These are phyloP conservation scores for Paraphoma chrysanthemicola DNA, from an alignment of 2,329 filamentous ascomycete species.

Conservation along the genomic window DNA sequence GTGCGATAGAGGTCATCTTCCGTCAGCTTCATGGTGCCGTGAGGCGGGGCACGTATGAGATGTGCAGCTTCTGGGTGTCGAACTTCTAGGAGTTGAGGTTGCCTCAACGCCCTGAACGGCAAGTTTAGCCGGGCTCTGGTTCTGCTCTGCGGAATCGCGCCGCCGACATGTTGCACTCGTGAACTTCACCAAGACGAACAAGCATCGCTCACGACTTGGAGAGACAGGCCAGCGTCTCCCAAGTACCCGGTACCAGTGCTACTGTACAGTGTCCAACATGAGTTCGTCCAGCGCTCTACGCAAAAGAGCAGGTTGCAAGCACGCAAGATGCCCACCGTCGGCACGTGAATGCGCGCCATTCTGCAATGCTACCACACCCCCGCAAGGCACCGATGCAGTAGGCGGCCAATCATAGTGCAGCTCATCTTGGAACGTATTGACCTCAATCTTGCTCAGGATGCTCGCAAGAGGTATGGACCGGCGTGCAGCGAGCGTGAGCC, in stretches of 20 bases:
- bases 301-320: neutral
- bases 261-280: neutral
- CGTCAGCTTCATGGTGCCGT: slow-evolving; percentile 61
- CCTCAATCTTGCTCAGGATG: slow-evolving; percentile 27
- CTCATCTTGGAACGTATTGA: slow-evolving; percentile 10
- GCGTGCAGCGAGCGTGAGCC: too few species aligned
- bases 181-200: neutral
- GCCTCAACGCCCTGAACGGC: slow-evolving; percentile 8
- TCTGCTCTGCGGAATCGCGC: neutral
- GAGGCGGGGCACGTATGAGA: slow-evolving; percentile 1
- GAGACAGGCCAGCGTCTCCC: neutral
- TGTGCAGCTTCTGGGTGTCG: neutral
- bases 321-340: neutral
- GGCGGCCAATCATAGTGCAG: slow-evolving; percentile 3
- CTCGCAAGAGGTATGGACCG: neutral
- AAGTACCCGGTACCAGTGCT: neutral
- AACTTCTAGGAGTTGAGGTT: slow-evolving; percentile 8
- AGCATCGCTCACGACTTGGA: neutral
- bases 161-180: neutral
- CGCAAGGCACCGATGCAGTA: neutral
- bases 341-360: neutral
- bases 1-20: slow-evolving; percentile 92
- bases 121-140: slow-evolving; percentile 23
- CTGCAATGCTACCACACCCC: neutral
- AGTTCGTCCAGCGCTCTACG: too few species aligned